These are phyloP conservation scores for Starmerella tilneyi DNA, from an alignment of 805 yeast genomes.

Conservation along the genomic window DNA sequence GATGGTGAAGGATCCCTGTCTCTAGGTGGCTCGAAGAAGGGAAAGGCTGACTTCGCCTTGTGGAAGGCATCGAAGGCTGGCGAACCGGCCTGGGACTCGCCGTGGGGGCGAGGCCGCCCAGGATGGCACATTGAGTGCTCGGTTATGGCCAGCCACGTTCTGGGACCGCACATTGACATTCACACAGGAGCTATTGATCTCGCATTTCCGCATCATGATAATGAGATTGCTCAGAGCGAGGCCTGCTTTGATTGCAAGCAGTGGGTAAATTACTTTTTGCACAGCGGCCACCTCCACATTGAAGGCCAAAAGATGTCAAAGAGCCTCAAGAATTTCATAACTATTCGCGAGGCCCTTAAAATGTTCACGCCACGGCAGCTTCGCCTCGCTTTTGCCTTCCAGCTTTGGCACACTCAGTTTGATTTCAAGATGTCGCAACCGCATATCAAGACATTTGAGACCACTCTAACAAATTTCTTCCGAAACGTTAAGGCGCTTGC, in stretches of 20 bases:
- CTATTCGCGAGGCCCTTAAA: conserved; percentile 78
- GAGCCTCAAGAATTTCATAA: conserved; percentile 86
- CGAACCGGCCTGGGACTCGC: conserved; percentile 90
- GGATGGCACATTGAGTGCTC: conserved; percentile 99
- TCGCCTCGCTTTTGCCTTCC: conserved; percentile 80
- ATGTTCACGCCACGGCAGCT: conserved; percentile 69
- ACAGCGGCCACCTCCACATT: conserved; percentile 94
- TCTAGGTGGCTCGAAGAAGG: conserved; percentile 46
- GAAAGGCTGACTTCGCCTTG: conserved; percentile 80
- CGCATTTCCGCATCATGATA: conserved; percentile 98
- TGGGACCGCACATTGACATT: conserved; percentile 78
- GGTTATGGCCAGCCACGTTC: conserved; percentile 89
- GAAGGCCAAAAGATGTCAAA: conserved; percentile 99
- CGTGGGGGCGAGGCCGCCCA: conserved; percentile 97
- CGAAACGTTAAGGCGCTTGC: conserved; percentile 74
- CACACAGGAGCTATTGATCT: conserved; percentile 96
- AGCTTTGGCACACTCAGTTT: conserved; percentile 83
- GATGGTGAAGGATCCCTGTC: conserved; percentile 92
- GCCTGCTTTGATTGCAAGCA: conserved; percentile 81
- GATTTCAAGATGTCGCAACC: conserved; percentile 79
- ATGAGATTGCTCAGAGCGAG: conserved; percentile 94
- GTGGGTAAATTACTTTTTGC: conserved; percentile 95
- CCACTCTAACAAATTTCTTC: conserved; percentile 71
- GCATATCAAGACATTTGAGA: conserved; percentile 70
- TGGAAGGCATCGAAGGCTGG: conserved; percentile 97